A percentile compares a stretch with the other conserved stretches of the same genome.
Conservation (phyloP, 2,329 filamentous ascomycete genomes). For the Trichophyton equinum region DNA sequence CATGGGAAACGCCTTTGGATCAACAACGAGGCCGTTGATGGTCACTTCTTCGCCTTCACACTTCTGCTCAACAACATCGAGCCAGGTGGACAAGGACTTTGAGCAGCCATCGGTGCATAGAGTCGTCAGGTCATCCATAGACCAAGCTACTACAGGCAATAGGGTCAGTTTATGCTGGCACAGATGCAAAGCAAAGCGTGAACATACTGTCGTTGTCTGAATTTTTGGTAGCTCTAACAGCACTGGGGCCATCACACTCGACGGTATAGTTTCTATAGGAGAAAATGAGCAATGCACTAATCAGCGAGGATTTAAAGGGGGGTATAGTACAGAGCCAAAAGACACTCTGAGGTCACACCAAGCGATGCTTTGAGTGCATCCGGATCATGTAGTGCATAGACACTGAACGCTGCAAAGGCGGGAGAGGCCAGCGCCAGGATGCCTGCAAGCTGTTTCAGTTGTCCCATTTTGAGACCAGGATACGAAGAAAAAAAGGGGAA, state of each 20-base stretch:
- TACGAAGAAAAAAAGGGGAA: not conserved
- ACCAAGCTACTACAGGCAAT: constrained; percentile 12
- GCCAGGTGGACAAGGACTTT: constrained; percentile 11
- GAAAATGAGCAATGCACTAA: not conserved
- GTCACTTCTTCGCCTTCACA: constrained; percentile 10
- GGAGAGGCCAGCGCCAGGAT: constrained; percentile 5
- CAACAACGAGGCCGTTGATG: constrained; percentile 10
- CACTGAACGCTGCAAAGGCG: constrained; percentile 11
- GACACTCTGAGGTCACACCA: constrained; percentile 11
- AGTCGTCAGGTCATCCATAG: constrained; percentile 10
- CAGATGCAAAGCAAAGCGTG: too few relatives aligned
- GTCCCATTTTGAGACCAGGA: not conserved
- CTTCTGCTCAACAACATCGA: constrained; percentile 10
- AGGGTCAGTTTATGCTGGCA: not conserved
- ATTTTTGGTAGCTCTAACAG: constrained; percentile 11
- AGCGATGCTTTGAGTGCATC: constrained; percentile 8
- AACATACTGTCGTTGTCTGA: constrained; percentile 12
- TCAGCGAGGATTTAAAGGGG: not conserved
- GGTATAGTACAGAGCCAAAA: constrained; percentile 12
- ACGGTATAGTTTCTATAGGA: constrained; percentile 12
- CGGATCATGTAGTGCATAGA: constrained; percentile 13
- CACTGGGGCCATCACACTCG: constrained; percentile 12
- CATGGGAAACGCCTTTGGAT: constrained; percentile 13
- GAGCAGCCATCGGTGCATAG: constrained; percentile 12
- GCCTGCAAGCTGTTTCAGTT: not conserved